These are phyloP conservation scores for Naganishia sp. DNA, from an alignment of 1,284 basidiomycete species.

Conservation along the genomic window DNA sequence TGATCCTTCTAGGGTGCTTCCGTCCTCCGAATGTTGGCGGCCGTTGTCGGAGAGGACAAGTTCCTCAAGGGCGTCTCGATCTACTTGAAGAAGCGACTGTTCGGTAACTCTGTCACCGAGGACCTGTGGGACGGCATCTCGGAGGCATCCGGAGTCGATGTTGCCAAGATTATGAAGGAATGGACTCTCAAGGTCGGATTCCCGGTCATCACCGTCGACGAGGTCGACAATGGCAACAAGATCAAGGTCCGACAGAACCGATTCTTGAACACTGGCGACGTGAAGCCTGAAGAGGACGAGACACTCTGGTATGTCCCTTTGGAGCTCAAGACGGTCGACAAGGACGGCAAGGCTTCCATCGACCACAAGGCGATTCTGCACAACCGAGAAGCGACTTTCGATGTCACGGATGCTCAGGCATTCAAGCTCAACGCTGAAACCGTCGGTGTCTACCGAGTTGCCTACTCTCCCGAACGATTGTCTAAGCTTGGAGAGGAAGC, in stretches of 20 bases:
- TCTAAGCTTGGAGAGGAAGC: constrained; percentile 77
- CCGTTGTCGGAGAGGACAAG: constrained; percentile 83
- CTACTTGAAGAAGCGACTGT: constrained; percentile 85
- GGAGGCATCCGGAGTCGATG: constrained; percentile 73
- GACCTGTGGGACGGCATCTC: constrained; percentile 90
- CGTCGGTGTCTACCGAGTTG: constrained; percentile 85
- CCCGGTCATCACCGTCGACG: constrained; percentile 84
- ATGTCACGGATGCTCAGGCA: constrained; percentile 69
- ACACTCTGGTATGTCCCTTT: constrained; percentile 87
- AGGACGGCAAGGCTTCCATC: constrained; percentile 62
- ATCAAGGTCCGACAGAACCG: constrained; percentile 84
- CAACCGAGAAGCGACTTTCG: constrained; percentile 68
- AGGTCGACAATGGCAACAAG: constrained; percentile 62
- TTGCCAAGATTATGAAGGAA: constrained; percentile 81
- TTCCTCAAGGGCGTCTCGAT: constrained; percentile 85
- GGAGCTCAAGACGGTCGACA: constrained; percentile 67
- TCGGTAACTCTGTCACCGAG: constrained; percentile 77
- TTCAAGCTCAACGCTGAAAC: constrained; percentile 88
- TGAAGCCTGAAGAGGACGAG: constrained; percentile 78
- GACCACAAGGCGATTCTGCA: constrained; percentile 70
- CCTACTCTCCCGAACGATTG: constrained; percentile 80
- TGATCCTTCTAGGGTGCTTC: constrained; percentile 81
- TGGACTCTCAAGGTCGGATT: constrained; percentile 91
- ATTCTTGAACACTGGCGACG: constrained; percentile 83
- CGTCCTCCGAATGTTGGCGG: constrained; percentile 90